Conservation (phyloP, 192 early-diverging fungal genomes). For the Anaeromyces robustus region DNA sequence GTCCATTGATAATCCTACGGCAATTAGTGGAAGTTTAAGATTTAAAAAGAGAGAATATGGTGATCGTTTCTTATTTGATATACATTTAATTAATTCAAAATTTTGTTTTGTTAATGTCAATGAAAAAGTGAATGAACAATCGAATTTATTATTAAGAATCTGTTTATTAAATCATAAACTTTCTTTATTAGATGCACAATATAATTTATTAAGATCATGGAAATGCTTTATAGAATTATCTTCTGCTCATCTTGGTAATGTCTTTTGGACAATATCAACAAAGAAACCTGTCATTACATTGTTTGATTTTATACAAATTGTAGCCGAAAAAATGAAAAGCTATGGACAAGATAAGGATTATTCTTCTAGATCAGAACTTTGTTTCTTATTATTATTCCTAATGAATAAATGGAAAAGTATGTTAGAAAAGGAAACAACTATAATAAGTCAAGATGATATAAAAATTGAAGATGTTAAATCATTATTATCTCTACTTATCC, state of each 20-base stretch:
- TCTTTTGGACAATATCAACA: not conserved
- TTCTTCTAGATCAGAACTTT: not conserved
- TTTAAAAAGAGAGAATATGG: not conserved
- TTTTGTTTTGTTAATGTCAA: not conserved
- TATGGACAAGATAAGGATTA: not conserved
- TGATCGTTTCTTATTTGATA: not conserved
- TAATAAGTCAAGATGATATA: not conserved
- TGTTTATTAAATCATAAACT: not conserved
- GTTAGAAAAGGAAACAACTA: not conserved
- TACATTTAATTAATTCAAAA: not conserved
- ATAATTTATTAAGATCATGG: not conserved
- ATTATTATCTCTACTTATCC: not conserved
- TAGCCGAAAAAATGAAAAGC: not conserved
- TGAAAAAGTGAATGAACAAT: not conserved
- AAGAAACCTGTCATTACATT: not conserved
- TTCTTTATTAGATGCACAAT: not conserved
- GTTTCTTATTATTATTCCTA: not conserved
- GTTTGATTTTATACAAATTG: not conserved
- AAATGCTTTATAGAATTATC: not conserved
- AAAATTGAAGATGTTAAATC: not conserved
- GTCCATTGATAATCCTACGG: not conserved
- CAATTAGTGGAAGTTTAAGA: not conserved
- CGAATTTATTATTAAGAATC: not conserved
- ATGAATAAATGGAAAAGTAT: not conserved
- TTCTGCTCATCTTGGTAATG: not conserved